These are phyloP conservation scores for Pleurotus ostreatus DNA, from an alignment of 768 basidiomycete genomes.

Conservation along the genomic window DNA sequence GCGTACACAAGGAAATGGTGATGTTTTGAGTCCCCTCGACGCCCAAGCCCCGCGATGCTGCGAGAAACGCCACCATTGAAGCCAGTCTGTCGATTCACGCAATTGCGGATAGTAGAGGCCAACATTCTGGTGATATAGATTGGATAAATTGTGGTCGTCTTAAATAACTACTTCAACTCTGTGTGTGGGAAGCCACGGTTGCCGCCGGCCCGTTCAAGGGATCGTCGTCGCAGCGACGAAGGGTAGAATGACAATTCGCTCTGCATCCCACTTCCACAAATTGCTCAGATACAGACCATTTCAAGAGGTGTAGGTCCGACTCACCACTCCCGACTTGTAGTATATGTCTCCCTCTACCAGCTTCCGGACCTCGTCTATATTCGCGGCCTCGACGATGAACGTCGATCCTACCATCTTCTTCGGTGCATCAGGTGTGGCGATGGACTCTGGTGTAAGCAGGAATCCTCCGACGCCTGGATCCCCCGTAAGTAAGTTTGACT, in stretches of 20 bases:
- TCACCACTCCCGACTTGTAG: constrained; percentile 37
- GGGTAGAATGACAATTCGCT: constrained; percentile 47
- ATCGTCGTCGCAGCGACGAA: constrained; percentile 33
- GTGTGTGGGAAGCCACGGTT: not conserved
- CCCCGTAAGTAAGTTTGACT: not conserved
- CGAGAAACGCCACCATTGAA: too few relatives aligned
- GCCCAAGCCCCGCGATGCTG: too few relatives aligned
- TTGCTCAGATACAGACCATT: not conserved
- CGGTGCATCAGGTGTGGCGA: constrained; percentile 36
- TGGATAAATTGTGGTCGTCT: too few relatives aligned
- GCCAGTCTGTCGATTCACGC: too few relatives aligned
- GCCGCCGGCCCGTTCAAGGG: constrained; percentile 12
- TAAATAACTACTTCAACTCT: not conserved
- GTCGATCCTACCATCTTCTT: constrained; percentile 62
- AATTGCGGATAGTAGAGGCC: too few relatives aligned
- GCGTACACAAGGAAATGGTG: constrained; percentile 50
- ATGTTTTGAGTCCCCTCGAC: not conserved
- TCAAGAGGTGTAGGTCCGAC: constrained; percentile 10
- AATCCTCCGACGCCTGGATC: constrained; percentile 55
- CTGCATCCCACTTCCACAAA: constrained; percentile 49
- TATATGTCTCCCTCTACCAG: constrained; percentile 38
- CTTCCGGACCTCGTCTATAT: constrained; percentile 43
- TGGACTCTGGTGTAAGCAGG: constrained; percentile 55
- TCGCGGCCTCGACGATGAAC: constrained; percentile 51
- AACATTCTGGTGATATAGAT: too few relatives aligned